These are phyloP conservation scores for Colletotrichum godetiae DNA, from an alignment of 2,329 filamentous ascomycete species.

Conservation along the genomic window DNA sequence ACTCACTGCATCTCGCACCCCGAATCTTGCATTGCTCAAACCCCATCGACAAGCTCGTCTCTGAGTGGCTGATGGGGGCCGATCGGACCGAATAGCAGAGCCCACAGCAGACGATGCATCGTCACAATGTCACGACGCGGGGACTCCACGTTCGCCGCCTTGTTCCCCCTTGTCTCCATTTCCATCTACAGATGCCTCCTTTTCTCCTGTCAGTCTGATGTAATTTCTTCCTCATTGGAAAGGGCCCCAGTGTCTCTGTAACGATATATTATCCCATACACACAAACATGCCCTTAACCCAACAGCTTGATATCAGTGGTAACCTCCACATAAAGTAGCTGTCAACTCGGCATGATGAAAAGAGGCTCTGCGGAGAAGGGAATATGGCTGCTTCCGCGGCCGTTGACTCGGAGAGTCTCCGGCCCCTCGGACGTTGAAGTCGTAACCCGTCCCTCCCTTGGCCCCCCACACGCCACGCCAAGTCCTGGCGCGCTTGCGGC, in stretches of 20 bases:
- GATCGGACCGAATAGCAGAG: conserved; percentile 24
- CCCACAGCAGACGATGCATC: background rate
- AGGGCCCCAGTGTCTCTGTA: background rate
- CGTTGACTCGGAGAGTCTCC: conserved; percentile 28
- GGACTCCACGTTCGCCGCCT: conserved; percentile 16
- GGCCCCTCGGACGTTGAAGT: background rate
- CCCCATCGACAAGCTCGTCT: background rate
- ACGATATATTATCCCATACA: background rate
- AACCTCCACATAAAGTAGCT: background rate
- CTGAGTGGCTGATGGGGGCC: background rate
- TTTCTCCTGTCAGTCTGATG: conserved; percentile 23
- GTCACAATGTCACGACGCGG: conserved; percentile 6
- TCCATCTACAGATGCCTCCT: background rate
- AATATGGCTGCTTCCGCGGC: conserved; percentile 24
- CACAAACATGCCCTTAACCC: background rate
- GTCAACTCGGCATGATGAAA: background rate
- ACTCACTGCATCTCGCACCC: background rate
- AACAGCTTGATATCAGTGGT: background rate
- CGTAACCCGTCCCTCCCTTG: background rate
- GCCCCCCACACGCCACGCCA: background rate
- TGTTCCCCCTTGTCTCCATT: background rate
- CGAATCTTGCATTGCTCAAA: background rate
- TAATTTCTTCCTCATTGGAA: background rate
- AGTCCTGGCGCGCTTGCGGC: background rate
- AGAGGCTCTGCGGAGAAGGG: conserved; percentile 17